Evolutionary conservation across 352 stramenopile genomes (phyloP).

Genomic region (Plasmopara viticola): DNA sequence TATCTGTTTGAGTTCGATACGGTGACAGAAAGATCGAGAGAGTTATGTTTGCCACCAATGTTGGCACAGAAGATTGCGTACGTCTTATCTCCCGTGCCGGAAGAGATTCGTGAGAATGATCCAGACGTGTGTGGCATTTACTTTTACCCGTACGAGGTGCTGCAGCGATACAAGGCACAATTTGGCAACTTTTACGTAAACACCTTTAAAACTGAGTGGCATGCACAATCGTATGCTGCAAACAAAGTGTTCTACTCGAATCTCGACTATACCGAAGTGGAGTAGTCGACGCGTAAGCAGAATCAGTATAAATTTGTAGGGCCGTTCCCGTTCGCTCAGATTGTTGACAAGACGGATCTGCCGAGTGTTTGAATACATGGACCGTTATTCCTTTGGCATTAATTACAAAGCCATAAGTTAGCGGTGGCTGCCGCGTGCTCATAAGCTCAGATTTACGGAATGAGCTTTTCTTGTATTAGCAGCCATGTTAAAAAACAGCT

Average conservation of each 20-base stretch:
- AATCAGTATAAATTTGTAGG: conserved; percentile 59
- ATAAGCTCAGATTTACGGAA: too few relatives aligned
- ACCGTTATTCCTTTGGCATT: too few relatives aligned
- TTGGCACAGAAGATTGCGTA: conserved; percentile 51
- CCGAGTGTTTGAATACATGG: conserved; percentile 6
- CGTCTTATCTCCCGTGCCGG: conserved; percentile 42
- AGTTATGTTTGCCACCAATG: conserved; percentile 60
- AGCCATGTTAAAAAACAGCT: too few relatives aligned
- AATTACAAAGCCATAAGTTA: too few relatives aligned
- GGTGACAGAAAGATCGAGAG: conserved; percentile 32
- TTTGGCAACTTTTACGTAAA: conserved; percentile 71
- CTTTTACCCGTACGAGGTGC: conserved; percentile 68
- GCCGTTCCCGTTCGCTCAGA: conserved; percentile 57
- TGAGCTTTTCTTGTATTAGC: too few relatives aligned
- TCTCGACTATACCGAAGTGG: conserved; percentile 56
- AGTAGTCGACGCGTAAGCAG: conserved; percentile 56
- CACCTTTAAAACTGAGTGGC: conserved; percentile 62
- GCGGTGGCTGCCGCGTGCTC: too few relatives aligned
- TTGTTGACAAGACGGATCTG: conserved; percentile 41
- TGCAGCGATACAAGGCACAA: conserved; percentile 43
- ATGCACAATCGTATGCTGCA: conserved; percentile 54
- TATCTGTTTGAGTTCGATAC: conserved; percentile 67
- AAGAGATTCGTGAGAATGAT: conserved; percentile 51
- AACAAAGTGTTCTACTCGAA: conserved; percentile 43
- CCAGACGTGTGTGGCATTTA: conserved; percentile 66